Percentiles rank a stretch among this genome's conserved stretches.
These are phyloP conservation scores for Purpureocillium takamizusanense DNA, from an alignment of 2,329 filamentous ascomycete species.

Conservation along the genomic window DNA sequence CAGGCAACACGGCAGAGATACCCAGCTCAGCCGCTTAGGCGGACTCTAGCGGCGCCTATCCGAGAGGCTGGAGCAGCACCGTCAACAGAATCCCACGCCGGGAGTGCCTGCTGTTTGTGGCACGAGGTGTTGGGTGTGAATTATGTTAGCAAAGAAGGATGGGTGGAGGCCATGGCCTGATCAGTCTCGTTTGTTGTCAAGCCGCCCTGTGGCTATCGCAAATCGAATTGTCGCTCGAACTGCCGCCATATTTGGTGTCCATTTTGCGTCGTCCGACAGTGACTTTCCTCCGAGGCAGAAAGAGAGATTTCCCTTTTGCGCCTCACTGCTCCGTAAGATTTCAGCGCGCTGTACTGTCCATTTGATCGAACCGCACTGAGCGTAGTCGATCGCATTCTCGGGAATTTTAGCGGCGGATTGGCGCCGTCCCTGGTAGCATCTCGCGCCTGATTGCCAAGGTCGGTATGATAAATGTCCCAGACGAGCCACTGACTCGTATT, in stretches of 20 bases:
- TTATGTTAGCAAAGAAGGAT: constrained; percentile 2
- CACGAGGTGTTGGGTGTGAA: constrained; percentile 1
- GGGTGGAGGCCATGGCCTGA: constrained; percentile 1
- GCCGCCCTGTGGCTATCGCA: constrained; percentile 16
- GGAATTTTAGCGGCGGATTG: constrained; percentile 4
- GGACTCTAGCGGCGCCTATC: no score
- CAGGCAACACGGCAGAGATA: no score
- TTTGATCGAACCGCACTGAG: constrained; percentile 3
- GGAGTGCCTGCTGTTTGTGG: neutral
- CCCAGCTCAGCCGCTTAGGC: no score
- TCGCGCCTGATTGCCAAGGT: constrained; percentile 5
- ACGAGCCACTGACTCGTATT: no score
- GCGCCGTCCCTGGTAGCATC: constrained; percentile 4
- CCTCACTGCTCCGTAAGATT: constrained; percentile 6
- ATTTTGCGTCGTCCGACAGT: constrained; percentile 11
- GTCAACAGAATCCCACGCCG: no score
- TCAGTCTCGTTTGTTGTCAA: constrained; percentile 7
- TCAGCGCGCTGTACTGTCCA: constrained; percentile 6
- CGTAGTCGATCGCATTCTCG: constrained; percentile 7
- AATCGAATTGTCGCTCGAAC: constrained; percentile 19
- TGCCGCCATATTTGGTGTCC: constrained; percentile 18
- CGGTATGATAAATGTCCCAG: no score
- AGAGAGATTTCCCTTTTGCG: constrained; percentile 6
- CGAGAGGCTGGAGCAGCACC: no score
- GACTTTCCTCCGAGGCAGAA: constrained; percentile 13